Evolutionary conservation across 495 filamentous ascomycete species (phyloP).

Genomic region (Penicillium cinerascens): DNA sequence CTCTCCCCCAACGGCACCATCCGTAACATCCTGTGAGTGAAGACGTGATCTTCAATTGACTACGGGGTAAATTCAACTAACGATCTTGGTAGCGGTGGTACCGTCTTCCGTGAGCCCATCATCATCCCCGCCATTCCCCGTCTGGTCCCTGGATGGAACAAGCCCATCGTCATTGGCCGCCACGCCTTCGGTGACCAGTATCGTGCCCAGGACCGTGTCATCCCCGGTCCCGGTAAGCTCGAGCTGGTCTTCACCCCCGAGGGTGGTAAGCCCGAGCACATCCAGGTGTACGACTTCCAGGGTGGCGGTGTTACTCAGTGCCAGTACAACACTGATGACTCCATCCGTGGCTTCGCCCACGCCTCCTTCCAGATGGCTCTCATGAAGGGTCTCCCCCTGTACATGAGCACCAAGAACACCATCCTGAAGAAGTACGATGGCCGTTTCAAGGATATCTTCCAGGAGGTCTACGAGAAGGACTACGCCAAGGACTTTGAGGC

Average conservation of each 20-base stretch:
- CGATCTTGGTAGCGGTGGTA: constrained; percentile 61
- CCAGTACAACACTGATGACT: constrained; percentile 97
- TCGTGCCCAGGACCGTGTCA: constrained; percentile 85
- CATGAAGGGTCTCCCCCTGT: constrained; percentile 79
- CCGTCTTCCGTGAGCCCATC: constrained; percentile 97
- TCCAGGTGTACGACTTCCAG: constrained; percentile 89
- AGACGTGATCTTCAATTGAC: not conserved
- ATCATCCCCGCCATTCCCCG: constrained; percentile 89
- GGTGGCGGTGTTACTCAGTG: constrained; percentile 86
- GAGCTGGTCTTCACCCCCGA: constrained; percentile 89
- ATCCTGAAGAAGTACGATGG: constrained; percentile 99
- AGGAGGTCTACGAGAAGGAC: constrained; percentile 84
- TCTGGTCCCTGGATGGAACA: constrained; percentile 93
- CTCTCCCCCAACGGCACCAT: constrained; percentile 97
- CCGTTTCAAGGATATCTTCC: constrained; percentile 98
- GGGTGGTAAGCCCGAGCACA: constrained; percentile 75
- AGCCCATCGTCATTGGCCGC: constrained; percentile 97
- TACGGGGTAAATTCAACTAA: constrained; percentile 1
- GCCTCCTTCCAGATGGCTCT: constrained; percentile 93
- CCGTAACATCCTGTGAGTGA: constrained; percentile 72
- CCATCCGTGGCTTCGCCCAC: constrained; percentile 90
- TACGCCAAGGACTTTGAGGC: constrained; percentile 88
- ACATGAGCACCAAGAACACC: constrained; percentile 99
- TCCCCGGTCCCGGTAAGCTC: constrained; percentile 76
- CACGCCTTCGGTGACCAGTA: constrained; percentile 99